Percentiles rank a stretch among this genome's conserved stretches.
Conservation (phyloP, 148 eudicot genomes). For the Agrostemma githago region DNA sequence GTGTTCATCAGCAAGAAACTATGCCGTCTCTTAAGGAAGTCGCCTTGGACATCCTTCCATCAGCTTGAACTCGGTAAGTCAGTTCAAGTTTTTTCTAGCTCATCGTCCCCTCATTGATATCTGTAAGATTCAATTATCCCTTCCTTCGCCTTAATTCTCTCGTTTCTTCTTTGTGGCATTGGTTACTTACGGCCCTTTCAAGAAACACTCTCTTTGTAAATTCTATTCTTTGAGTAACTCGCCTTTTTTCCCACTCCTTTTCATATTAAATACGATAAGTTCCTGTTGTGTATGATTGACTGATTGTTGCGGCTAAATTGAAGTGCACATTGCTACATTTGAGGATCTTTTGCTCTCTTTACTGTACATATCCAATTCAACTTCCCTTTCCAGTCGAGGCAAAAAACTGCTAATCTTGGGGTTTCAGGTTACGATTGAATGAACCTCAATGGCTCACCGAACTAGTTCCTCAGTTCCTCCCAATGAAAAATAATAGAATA, state of each 20-base stretch:
- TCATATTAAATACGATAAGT: no score
- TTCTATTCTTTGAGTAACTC: not conserved
- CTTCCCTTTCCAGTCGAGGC: not conserved
- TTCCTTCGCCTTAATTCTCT: not conserved
- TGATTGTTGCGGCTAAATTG: not conserved
- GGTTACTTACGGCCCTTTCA: not conserved
- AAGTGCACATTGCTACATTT: not conserved
- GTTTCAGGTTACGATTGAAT: not conserved
- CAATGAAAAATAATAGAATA: not conserved
- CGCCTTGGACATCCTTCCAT: conserved; percentile 85
- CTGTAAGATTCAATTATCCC: not conserved
- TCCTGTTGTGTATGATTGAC: no score
- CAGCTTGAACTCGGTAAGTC: conserved; percentile 34
- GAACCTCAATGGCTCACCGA: not conserved
- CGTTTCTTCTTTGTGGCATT: not conserved
- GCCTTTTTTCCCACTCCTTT: not conserved
- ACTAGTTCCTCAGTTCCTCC: not conserved
- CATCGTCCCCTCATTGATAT: not conserved
- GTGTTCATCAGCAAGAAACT: conserved; percentile 67
- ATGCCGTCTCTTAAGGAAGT: conserved; percentile 97
- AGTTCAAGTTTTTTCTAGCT: not conserved
- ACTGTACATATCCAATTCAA: not conserved
- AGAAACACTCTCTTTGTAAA: not conserved
- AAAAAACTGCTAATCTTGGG: no score
- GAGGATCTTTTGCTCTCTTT: not conserved